Percentiles rank a stretch among this genome's conserved stretches.
Evolutionary conservation across 2,329 filamentous ascomycete genomes (phyloP).

Genomic region (Calonectria hongkongensis): DNA sequence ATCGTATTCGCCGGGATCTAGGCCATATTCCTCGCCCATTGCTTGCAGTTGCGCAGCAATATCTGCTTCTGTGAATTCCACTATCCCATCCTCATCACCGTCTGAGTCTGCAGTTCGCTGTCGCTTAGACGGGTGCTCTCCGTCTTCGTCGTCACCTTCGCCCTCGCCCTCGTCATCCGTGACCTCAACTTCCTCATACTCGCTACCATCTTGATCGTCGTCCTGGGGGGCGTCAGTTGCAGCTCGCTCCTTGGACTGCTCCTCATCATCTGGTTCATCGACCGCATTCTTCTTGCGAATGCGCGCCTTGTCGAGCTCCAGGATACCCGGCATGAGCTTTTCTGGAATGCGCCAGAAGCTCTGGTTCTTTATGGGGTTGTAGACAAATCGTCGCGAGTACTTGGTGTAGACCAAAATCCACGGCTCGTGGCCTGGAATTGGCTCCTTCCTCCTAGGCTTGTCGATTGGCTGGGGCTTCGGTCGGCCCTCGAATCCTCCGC

Average conservation of each 20-base stretch:
- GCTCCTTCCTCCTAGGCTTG: conserved; percentile 85
- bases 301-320: conserved; percentile 82
- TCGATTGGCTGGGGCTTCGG: conserved; percentile 83
- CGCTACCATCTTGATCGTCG: conserved; percentile 71
- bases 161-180: conserved; percentile 69
- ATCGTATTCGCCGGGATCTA: conserved; percentile 86
- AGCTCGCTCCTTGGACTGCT: conserved; percentile 27
- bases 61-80: conserved; percentile 95
- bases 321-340: conserved; percentile 86
- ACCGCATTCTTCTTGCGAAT: conserved; percentile 74
- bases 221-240: conserved; percentile 3
- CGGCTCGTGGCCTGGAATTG: conserved; percentile 87
- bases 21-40: conserved; percentile 90
- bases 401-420: conserved; percentile 97
- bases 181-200: conserved; percentile 84
- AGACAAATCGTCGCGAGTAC: conserved; percentile 90
- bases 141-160: conserved; percentile 57
- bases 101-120: conserved; percentile 76
- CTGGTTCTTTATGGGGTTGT: conserved; percentile 89
- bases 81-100: conserved; percentile 68
- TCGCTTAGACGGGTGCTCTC: conserved; percentile 76
- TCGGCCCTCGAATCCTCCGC: conserved; percentile 73
- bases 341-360: conserved; percentile 97
- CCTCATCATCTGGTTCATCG: conserved; percentile 29
- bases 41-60: conserved; percentile 93